Base-by-base conservation (phyloP, 495 filamentous ascomycete species). In the Chaetomium fimeti region DNA sequence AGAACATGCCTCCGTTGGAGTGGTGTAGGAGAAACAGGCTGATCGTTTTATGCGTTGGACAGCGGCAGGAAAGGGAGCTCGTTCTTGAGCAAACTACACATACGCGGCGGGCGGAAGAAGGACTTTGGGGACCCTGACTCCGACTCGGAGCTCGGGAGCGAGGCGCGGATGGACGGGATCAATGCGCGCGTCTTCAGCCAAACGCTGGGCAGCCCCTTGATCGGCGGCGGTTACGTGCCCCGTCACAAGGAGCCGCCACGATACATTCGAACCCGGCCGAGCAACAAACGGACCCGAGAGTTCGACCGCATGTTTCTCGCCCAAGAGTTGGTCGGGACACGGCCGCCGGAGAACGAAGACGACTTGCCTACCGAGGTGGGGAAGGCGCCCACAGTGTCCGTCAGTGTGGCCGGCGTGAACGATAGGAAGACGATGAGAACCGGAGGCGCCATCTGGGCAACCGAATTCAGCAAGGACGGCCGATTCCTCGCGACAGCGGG, bases 401-500 rank as follows among this genome's bases (percentile, higher is more conserved):
- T 74, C 20, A 77, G 74, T 25, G 78, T 76, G 63, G 71, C 75
- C 28, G 76, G 74, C 42, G 73, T 63, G 71, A 76, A 73, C 48
- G 69, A 72, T 36, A 68, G 74, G 38, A 77, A 75, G 55, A 60
- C 65, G 20, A 22, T 67, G 27, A 71, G 74, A 32, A 72, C 73
- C 20, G 76, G 79, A 45, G 81, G 85, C 20, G 91, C 94, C 5
- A 85, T 96, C 36, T 99, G 94, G 94, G 88, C 94, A 5, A 84
- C 91, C 67, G 89, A 91, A 65, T 97, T 97, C 67, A 97, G 92
- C 66, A 91, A 89, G 54, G 94, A 98, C 79, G 94, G 94, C 15
- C 91, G 83, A 71, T 96, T 93, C 74, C 79, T 99, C 12, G 94
- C 94, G 15, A 90, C 91, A 22, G 95, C 87, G 15, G 94, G 94